Base-by-base conservation (phyloP, 345 rosid species). In the Jatropha curcas region DNA sequence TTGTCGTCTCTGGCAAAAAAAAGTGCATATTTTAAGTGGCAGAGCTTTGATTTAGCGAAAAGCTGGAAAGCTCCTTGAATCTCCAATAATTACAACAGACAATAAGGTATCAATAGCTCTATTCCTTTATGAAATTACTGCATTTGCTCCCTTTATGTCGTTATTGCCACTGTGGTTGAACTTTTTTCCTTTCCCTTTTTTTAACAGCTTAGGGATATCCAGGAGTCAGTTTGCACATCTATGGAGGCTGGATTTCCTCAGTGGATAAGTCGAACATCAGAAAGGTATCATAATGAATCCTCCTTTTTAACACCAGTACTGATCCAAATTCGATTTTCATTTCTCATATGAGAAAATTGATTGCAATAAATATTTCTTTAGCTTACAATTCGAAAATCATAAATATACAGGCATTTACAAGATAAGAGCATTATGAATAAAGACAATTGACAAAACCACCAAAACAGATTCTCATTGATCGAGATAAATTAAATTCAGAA, bases 371-470 rank as follows among this genome's bases (percentile, higher is more conserved):
- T 24, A 37, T 56, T 55, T 37, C 10, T 33, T 35, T n/a, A 17
- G 6, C 14, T 34, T 48, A 59, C 56, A 19, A 69, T 71, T 30
- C 55, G 69, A 65, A 74, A 68, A 56, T 65, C 24, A 63, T 25
- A 58, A 57, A 27, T 75, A 76, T 80, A 69, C 70, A 60, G 25
- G 37, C 70, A 69, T 80, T 63, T 84, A 80, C 86, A 80, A 61
- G 37, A 72, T 16, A 76, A 39, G 22, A 70, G 57, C 64, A 51
- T 67, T 56, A 52, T 56, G 39, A 37, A 61, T 56, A 61, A 74
- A 74, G 19, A 68, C 41, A 30, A 48, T 59, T 43, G 71, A 57
- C 60, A 70, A 68, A 77, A 73, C 58, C 62, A 74, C 73, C 37
- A n/a, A 46, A 41, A 64, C 80, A 67, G 52, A 64, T 72, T 65